Base-by-base conservation (phyloP, 2,329 filamentous ascomycete genomes). In the Colletotrichum lentis region DNA sequence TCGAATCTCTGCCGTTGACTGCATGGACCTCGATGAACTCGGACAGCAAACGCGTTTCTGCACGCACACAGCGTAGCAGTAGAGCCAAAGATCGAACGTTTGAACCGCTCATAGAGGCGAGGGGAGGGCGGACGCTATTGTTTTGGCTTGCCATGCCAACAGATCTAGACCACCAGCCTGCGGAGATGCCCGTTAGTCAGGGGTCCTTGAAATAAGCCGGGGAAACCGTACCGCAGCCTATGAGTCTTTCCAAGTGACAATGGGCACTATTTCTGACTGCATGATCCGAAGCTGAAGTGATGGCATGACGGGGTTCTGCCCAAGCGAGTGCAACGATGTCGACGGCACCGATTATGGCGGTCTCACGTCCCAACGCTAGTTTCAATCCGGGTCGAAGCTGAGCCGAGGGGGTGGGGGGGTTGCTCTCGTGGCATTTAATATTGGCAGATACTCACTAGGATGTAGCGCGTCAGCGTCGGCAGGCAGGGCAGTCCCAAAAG, bases 291-390 rank as follows among this genome's bases (percentile, higher is more conserved):
- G 58, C 47, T 43, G 7, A 35, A 31, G n/a, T 20, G 31, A 27
- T 18, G 27, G 39, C 18, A 56, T 22, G 22, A 50, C 18, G 41
- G 35, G 46, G 47, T 52, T 24, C 10, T 35, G 31, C 31, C 18
- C 47, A 22, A 20, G 27, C 24, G 20, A 31, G 49, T 57, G 44
- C 31, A 20, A 24, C 27, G 43, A 50, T 24, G 47, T 11, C 47
- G 31, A 31, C 20, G 22, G 37, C 24, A 14, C 39, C 47, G 35
- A 37, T 22, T 20, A 49, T 54, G 47, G 57, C 39, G 24, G 49
- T 62, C 41, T 62, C 57, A 66, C 18, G 3, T 44, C 20, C 31
- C 35, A 52, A 22, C 37, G 54, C 54, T 59, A 64, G 46, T 35
- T 39, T 27, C n/a, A 24, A 50, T 58, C 18, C 8, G 53, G 44